phyloP scores from a whole-genome alignment of 441 rosid genomes.

The Erodium chrysanthum region DNA sequence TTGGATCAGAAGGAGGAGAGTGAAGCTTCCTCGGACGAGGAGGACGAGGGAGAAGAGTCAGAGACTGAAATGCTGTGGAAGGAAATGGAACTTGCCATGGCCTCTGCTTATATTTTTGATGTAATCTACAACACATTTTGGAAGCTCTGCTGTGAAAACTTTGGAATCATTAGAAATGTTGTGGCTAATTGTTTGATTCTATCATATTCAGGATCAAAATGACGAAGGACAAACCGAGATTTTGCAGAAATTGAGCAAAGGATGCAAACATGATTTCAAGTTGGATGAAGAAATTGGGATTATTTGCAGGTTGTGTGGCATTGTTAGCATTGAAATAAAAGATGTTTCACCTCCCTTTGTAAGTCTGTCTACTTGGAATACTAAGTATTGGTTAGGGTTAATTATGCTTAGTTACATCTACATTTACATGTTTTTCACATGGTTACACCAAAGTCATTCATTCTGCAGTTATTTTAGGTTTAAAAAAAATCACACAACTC shows the following conservation, averaged over 20 bases:
- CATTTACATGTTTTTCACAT: no score
- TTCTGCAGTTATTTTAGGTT: no score
- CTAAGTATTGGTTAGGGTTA: no score
- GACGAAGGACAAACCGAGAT: conserved; percentile 30
- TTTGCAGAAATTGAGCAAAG: conserved; percentile 27
- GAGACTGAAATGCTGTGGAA: conserved; percentile 75
- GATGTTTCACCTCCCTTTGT: conserved; percentile 71
- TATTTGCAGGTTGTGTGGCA: conserved; percentile 57
- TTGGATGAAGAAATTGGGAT: conserved; percentile 75
- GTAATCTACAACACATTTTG: conserved; percentile 23
- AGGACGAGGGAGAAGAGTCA: conserved; percentile 52
- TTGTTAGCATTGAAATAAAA: conserved; percentile 60
- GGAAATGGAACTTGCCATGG: conserved; percentile 76
- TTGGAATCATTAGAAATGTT: background rate
- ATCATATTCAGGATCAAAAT: conserved; percentile 37
- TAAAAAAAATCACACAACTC: no score
- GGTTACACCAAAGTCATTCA: no score
- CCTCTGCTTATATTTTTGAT: conserved; percentile 68
- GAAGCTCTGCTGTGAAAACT: background rate
- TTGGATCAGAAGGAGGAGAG: conserved; percentile 20
- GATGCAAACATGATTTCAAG: conserved; percentile 52
- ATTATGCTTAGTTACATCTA: no score
- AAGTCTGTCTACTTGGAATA: conserved; percentile 45
- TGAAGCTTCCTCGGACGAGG: conserved; percentile 23
- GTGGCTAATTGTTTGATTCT: conserved; percentile 15